phyloP scores from a whole-genome alignment of 768 basidiomycete species.

The Vishniacozyma victoriae region DNA sequence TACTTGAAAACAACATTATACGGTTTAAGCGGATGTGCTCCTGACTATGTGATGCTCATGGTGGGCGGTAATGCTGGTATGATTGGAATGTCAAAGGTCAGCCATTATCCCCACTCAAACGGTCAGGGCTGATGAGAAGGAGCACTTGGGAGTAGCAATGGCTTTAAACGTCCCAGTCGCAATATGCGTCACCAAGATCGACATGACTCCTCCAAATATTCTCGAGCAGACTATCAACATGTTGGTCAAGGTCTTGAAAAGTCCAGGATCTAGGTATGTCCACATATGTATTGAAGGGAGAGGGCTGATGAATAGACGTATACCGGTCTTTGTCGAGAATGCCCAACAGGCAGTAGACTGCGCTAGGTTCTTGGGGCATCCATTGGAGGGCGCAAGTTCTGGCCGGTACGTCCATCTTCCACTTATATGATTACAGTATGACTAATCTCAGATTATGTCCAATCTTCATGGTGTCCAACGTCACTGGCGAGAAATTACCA shows the following conservation, averaged over 20 bases:
- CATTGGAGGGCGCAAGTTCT: constrained; percentile 10
- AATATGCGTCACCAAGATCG: constrained; percentile 95
- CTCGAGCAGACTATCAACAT: constrained; percentile 87
- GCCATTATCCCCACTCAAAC: not conserved
- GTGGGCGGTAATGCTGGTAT: constrained; percentile 82
- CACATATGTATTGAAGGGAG: not conserved
- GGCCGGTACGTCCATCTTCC: constrained; percentile 4
- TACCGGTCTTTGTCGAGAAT: constrained; percentile 59
- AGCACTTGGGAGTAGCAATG: constrained; percentile 89
- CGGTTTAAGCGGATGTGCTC: constrained; percentile 87
- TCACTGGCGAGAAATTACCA: constrained; percentile 86
- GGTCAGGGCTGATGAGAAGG: constrained; percentile 54
- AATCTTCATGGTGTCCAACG: constrained; percentile 86
- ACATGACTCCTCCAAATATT: constrained; percentile 93
- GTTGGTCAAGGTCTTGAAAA: constrained; percentile 82
- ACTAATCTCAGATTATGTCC: constrained; percentile 65
- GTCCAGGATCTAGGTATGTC: constrained; percentile 80
- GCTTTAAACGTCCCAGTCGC: constrained; percentile 84
- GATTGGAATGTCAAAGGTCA: constrained; percentile 49
- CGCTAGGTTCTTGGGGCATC: constrained; percentile 34
- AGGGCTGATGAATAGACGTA: constrained; percentile 26
- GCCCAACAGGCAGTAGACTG: constrained; percentile 66
- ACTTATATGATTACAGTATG: not conserved
- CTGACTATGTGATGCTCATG: constrained; percentile 76
- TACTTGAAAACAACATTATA: constrained; percentile 74